These are phyloP conservation scores for Paspalum notatum DNA, from an alignment of 176 grass and related monocot genomes.

Conservation along the genomic window DNA sequence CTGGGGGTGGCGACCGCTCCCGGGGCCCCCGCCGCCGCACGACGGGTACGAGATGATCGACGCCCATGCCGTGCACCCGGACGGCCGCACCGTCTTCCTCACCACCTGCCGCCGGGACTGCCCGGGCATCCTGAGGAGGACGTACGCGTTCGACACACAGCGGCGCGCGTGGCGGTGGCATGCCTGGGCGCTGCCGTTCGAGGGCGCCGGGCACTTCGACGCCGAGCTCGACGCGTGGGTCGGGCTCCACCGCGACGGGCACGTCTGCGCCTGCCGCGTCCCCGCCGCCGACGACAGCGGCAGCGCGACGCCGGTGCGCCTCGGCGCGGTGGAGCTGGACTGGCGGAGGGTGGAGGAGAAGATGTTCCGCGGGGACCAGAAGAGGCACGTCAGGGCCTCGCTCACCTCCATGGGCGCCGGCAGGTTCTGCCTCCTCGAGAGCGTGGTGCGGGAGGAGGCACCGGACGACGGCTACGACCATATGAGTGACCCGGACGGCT, in stretches of 20 bases:
- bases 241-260: not conserved
- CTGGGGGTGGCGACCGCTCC: too few relatives aligned
- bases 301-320: not conserved
- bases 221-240: conserved; percentile 7
- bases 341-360: not conserved
- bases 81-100: too few relatives aligned
- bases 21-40: too few relatives aligned
- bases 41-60: too few relatives aligned
- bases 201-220: not conserved
- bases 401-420: not conserved
- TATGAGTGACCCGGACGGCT: not conserved
- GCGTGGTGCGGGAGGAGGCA: not conserved
- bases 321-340: not conserved
- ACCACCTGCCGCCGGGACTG: too few relatives aligned
- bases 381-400: not conserved
- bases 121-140: too few relatives aligned
- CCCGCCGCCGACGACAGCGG: not conserved
- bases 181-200: too few relatives aligned
- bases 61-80: too few relatives aligned
- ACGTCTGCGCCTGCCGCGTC: conserved; percentile 4
- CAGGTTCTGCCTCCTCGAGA: not conserved
- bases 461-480: not conserved
- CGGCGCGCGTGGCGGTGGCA: too few relatives aligned
- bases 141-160: too few relatives aligned
- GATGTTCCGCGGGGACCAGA: not conserved